Percentiles rank a stretch among this genome's conserved stretches.
phyloP scores from a whole-genome alignment of 2,329 filamentous ascomycete species.

The Akanthomyces dipterigenus region DNA sequence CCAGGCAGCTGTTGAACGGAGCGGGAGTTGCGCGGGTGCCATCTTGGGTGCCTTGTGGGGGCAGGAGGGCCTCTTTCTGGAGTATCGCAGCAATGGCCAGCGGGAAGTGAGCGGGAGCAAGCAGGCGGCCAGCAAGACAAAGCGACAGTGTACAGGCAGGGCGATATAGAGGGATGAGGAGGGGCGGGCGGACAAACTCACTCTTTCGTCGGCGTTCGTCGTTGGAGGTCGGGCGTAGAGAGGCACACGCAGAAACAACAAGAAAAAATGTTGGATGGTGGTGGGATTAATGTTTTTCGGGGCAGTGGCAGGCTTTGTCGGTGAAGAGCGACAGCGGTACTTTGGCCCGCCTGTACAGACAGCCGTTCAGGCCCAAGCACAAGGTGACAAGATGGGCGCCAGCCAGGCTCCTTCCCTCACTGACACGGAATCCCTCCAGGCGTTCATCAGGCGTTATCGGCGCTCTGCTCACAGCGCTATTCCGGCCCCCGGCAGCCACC shows the following conservation, averaged over 20 bases:
- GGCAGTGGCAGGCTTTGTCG: conserved; percentile 4
- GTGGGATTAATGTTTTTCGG: conserved; percentile 8
- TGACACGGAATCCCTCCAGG: background rate
- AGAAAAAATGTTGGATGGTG: conserved; percentile 11
- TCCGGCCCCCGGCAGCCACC: background rate
- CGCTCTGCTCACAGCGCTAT: too few relatives aligned
- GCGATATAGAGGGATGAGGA: background rate
- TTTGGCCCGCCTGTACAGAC: background rate
- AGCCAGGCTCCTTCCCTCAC: background rate
- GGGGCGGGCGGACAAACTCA: conserved; percentile 9
- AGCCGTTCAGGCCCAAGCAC: background rate
- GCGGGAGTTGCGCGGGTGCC: background rate
- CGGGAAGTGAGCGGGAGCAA: background rate
- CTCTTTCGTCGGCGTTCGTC: conserved; percentile 6
- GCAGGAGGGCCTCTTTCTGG: conserved; percentile 8
- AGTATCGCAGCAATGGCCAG: background rate
- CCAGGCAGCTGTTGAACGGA: background rate
- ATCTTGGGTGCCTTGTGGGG: conserved; percentile 5
- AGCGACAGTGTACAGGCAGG: background rate
- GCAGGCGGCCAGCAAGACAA: background rate
- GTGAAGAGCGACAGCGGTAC: background rate
- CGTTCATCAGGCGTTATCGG: too few relatives aligned
- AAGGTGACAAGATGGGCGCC: background rate
- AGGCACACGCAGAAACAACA: conserved; percentile 1
- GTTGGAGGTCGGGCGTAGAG: background rate